phyloP scores from a whole-genome alignment of 345 rosid species.

The Camelina neglecta region DNA sequence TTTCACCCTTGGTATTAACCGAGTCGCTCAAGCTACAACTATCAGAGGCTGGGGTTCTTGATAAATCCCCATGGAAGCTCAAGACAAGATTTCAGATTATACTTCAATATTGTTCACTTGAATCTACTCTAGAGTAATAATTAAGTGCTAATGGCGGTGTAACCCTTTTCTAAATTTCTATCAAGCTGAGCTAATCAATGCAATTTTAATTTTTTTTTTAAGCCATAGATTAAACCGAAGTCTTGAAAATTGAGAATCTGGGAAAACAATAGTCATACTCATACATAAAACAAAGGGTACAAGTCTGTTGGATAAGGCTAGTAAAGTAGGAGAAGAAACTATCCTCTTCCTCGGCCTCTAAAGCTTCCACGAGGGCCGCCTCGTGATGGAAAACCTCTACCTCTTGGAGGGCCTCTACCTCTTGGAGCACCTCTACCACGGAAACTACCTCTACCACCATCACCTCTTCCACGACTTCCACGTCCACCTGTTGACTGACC shows the following conservation, averaged over 20 bases:
- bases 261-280: constrained; percentile 13
- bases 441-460: constrained; percentile 41
- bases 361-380: constrained; percentile 85
- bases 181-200: background rate
- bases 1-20: constrained; percentile 93
- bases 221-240: constrained; percentile 19
- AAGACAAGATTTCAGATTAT: background rate
- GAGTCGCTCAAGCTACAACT: constrained; percentile 86
- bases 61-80: background rate
- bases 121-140: background rate
- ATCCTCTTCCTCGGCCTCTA: constrained; percentile 83
- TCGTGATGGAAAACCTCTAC: constrained; percentile 71
- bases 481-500: constrained; percentile 51
- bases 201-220: background rate
- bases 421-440: constrained; percentile 46
- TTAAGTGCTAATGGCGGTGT: background rate
- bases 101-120: background rate
- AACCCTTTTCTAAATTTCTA: background rate
- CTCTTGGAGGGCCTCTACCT: constrained; percentile 46
- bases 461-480: constrained; percentile 53
- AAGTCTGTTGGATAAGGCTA: constrained; percentile 3
- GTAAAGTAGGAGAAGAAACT: constrained; percentile 27
- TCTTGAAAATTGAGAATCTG: constrained; percentile 8
- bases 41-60: constrained; percentile 95
- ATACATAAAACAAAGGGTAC: constrained; percentile 28